Percentiles rank a stretch among this genome's conserved stretches.
These are phyloP conservation scores for Hemisphaericaspora subhashii DNA, from an alignment of 1,139 yeast species.

Conservation along the genomic window DNA sequence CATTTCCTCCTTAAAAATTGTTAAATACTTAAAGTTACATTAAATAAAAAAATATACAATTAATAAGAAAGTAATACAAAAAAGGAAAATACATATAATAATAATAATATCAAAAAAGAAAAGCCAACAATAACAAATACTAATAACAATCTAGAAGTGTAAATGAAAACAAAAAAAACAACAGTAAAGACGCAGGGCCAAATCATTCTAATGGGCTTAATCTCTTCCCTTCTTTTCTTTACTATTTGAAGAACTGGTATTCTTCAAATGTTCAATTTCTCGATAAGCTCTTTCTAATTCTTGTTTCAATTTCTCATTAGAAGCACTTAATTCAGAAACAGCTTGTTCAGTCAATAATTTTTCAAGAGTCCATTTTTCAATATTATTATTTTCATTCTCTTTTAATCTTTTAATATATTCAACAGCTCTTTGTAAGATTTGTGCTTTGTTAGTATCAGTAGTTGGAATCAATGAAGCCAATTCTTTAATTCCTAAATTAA, in stretches of 20 bases:
- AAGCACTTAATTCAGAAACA: constrained; percentile 47
- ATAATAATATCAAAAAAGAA: not conserved
- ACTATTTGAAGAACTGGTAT: constrained; percentile 21
- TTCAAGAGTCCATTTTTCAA: constrained; percentile 93
- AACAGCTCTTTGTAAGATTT: constrained; percentile 81
- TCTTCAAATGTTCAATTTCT: constrained; percentile 84
- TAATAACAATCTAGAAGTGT: not conserved
- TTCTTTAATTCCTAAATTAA: constrained; percentile 84
- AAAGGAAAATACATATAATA: not conserved
- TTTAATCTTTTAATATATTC: constrained; percentile 87
- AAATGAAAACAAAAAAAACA: not conserved
- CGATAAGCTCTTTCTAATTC: constrained; percentile 80
- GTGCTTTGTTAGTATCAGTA: constrained; percentile 88
- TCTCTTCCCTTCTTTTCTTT: constrained; percentile 19
- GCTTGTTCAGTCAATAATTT: constrained; percentile 90
- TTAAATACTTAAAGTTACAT: not conserved
- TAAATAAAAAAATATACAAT: not conserved
- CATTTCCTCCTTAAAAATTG: too few relatives aligned
- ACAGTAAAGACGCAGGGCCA: not conserved
- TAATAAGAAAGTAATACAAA: constrained; percentile 1
- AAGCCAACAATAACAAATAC: not conserved
- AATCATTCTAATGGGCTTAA: too few relatives aligned
- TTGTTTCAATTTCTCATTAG: constrained; percentile 27
- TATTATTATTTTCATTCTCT: constrained; percentile 82
- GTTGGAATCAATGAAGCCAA: constrained; percentile 83